Evolutionary conservation across 2,329 filamentous ascomycete species (phyloP).

Genomic region (Orbilia javanica): DNA sequence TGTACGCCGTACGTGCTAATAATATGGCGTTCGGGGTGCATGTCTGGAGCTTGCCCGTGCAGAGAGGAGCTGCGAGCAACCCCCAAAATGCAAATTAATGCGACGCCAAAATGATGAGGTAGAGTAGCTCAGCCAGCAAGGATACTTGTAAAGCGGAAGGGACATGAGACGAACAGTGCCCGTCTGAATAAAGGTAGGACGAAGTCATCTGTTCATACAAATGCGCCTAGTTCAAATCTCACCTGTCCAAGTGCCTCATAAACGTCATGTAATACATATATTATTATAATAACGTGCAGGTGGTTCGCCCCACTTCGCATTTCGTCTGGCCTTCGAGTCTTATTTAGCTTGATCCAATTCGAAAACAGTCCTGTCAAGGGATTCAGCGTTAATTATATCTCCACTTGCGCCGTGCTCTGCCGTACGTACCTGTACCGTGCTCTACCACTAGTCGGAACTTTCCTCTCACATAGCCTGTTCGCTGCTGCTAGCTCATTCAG

Average conservation of each 20-base stretch:
- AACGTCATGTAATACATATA: constrained; percentile 59
- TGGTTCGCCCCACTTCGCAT: constrained; percentile 57
- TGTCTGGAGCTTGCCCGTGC: constrained; percentile 25
- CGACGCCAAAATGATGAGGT: constrained; percentile 47
- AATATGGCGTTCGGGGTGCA: constrained; percentile 22
- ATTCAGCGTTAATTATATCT: constrained; percentile 59
- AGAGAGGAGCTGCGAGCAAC: constrained; percentile 1
- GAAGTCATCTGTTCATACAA: constrained; percentile 58
- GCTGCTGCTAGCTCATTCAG: constrained; percentile 46
- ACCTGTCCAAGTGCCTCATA: constrained; percentile 59
- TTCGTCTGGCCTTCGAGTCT: constrained; percentile 50
- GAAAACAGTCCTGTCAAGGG: constrained; percentile 58
- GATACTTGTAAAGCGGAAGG: constrained; percentile 55
- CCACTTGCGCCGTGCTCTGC: constrained; percentile 50
- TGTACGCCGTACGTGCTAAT: background rate
- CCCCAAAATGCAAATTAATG: constrained; percentile 51
- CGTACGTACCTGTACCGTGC: constrained; percentile 58
- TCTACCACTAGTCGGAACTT: constrained; percentile 58
- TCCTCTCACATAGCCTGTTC: constrained; percentile 53
- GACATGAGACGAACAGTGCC: constrained; percentile 57
- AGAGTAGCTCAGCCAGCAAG: constrained; percentile 55
- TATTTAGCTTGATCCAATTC: constrained; percentile 56
- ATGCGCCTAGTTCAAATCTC: constrained; percentile 58
- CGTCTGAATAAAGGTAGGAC: constrained; percentile 52
- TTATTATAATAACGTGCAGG: constrained; percentile 59